A percentile compares a stretch with the other conserved stretches of the same genome.
phyloP scores from a whole-genome alignment of 495 filamentous ascomycete species.

The Thozetella sp. region DNA sequence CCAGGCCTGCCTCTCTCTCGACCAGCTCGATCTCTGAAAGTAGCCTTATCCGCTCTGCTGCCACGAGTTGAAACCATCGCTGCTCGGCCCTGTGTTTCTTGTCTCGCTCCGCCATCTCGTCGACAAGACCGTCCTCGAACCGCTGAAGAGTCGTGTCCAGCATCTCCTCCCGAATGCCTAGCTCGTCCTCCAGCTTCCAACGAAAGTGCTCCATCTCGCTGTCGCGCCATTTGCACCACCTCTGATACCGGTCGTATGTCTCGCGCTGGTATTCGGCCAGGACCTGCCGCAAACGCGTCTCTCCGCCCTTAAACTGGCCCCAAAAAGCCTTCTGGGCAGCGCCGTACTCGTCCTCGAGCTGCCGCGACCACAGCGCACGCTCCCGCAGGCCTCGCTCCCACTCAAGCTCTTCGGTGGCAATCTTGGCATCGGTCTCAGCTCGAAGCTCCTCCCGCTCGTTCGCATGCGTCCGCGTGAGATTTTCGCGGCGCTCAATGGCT shows the following conservation, averaged over 20 bases:
- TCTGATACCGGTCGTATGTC: slow-evolving; percentile 26
- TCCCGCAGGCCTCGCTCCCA: slow-evolving; percentile 23
- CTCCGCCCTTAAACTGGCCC: slow-evolving; percentile 17
- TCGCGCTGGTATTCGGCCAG: slow-evolving; percentile 22
- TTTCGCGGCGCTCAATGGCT: slow-evolving; percentile 4
- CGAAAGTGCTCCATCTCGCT: slow-evolving; percentile 19
- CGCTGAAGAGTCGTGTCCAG: slow-evolving; percentile 21
- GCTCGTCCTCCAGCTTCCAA: slow-evolving; percentile 22
- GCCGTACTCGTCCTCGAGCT: slow-evolving; percentile 33
- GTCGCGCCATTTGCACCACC: slow-evolving; percentile 27
- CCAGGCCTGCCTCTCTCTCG: slow-evolving; percentile 32
- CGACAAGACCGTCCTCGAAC: slow-evolving; percentile 10
- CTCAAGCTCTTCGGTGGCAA: slow-evolving; percentile 16
- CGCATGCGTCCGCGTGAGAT: slow-evolving; percentile 18
- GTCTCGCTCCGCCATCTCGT: slow-evolving; percentile 12
- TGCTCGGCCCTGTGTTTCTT: slow-evolving; percentile 23
- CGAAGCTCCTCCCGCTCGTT: slow-evolving; percentile 19
- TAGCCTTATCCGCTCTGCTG: slow-evolving; percentile 25
- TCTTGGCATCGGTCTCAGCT: slow-evolving; percentile 6
- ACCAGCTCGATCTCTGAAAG: slow-evolving; percentile 26
- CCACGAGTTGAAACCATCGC: slow-evolving; percentile 27
- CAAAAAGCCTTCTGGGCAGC: slow-evolving; percentile 24
- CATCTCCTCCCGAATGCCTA: slow-evolving; percentile 25
- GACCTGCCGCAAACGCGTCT: slow-evolving; percentile 6
- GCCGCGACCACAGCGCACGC: slow-evolving; percentile 23